Evolutionary conservation across 164 flowering plant species (phyloP).

Genomic region (Houttuynia cordata): DNA sequence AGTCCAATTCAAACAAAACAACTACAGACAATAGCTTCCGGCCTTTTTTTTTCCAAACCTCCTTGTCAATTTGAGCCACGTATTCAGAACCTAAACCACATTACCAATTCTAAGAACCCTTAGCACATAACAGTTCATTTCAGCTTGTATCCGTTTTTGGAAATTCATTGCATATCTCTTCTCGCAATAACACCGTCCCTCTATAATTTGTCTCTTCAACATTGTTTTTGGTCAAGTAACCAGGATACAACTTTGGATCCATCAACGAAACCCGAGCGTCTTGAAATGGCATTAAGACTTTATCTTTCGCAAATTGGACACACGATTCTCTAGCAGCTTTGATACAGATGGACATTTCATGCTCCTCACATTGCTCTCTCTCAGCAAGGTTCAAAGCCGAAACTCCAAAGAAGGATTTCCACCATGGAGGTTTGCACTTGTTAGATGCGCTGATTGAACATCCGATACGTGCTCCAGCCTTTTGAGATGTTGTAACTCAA

Average conservation of each 20-base stretch:
- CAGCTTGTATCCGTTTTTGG: background rate
- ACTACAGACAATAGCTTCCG: too few species aligned
- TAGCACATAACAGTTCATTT: too few species aligned
- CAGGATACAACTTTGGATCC: background rate
- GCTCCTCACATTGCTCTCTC: conserved; percentile 24
- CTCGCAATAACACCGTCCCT: conserved; percentile 11
- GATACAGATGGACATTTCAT: conserved; percentile 22
- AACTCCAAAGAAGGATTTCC: conserved; percentile 16
- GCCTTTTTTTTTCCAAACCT: too few species aligned
- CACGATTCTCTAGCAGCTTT: conserved; percentile 20
- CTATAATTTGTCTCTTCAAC: conserved; percentile 15
- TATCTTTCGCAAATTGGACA: conserved; percentile 19
- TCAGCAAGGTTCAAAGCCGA: conserved; percentile 12
- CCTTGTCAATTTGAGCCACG: too few species aligned
- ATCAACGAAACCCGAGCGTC: conserved; percentile 18
- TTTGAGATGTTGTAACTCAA: background rate
- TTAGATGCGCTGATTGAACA: conserved; percentile 22
- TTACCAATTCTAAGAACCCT: too few species aligned
- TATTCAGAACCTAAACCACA: too few species aligned
- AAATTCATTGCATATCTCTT: background rate
- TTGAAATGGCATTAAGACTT: conserved; percentile 15
- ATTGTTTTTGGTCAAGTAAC: background rate
- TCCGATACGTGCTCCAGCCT: conserved; percentile 27
- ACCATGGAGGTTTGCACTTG: conserved; percentile 28
- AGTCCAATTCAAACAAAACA: too few species aligned